These are phyloP conservation scores for Stemphylium lycopersici DNA, from an alignment of 2,329 filamentous ascomycete genomes.

Conservation along the genomic window DNA sequence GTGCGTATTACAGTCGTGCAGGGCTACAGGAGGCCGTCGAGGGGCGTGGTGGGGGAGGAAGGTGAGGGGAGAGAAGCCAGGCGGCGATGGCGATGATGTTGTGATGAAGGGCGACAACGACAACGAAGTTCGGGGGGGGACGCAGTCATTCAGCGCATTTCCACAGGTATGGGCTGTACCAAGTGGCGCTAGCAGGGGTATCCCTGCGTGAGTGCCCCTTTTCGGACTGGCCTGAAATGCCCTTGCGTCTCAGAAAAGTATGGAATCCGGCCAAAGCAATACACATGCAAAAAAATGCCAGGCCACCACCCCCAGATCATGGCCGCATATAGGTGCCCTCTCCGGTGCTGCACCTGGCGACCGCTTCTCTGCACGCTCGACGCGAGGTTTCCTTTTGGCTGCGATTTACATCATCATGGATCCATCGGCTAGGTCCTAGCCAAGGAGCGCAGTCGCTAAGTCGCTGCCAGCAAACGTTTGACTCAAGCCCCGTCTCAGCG, in stretches of 20 bases:
- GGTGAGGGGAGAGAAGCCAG: conserved; percentile 11
- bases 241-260: conserved; percentile 23
- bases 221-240: conserved; percentile 4
- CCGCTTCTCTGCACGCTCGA: neutral
- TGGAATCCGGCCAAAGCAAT: conserved; percentile 24
- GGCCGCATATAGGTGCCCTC: neutral
- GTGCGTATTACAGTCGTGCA: conserved; percentile 32
- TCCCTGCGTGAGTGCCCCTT: neutral
- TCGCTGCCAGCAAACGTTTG: conserved; percentile 30
- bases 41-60: conserved; percentile 17
- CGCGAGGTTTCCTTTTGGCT: conserved; percentile 9
- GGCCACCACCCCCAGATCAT: neutral
- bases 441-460: conserved; percentile 24
- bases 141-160: conserved; percentile 14
- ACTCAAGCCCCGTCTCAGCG: conserved; percentile 29
- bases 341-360: neutral
- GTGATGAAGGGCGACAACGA: conserved; percentile 25
- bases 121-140: conserved; percentile 20
- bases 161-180: conserved; percentile 11
- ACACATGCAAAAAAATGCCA: conserved; percentile 7
- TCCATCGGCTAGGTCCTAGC: neutral
- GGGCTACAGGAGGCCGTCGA: conserved; percentile 33
- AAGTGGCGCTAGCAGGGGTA: conserved; percentile 11
- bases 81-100: conserved; percentile 21
- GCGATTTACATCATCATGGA: conserved; percentile 28